Evolutionary conservation across 345 rosid species (phyloP).

Genomic region (Syzygium jambos): DNA sequence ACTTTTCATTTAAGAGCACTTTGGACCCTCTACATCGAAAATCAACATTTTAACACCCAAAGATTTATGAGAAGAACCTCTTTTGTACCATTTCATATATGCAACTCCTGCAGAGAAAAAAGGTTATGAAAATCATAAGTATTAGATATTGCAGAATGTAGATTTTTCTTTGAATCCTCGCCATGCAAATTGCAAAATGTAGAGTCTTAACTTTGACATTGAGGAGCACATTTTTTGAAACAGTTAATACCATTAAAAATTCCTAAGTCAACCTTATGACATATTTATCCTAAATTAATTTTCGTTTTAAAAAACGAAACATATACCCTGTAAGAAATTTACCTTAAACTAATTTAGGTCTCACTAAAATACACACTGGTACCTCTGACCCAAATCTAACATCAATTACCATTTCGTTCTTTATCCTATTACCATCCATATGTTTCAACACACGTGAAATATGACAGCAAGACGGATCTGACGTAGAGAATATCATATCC

Average conservation of each 20-base stretch:
- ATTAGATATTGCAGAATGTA: neutral
- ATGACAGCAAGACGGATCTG: neutral
- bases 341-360: neutral
- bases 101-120: neutral
- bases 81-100: neutral
- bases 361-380: neutral
- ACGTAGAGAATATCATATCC: fast-evolving
- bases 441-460: neutral
- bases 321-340: too few relatives aligned
- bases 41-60: too few relatives aligned
- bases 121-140: neutral
- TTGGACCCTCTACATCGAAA: neutral
- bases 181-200: neutral
- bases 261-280: neutral
- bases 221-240: neutral
- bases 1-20: too few relatives aligned
- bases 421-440: neutral
- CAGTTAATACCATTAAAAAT: neutral
- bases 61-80: too few relatives aligned
- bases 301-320: neutral
- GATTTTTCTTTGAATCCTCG: neutral
- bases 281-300: neutral
- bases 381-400: neutral
- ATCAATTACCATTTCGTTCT: neutral
- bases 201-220: neutral